Evolutionary conservation across 805 yeast species (phyloP).

Genomic region (Metschnikowia gelsemii): DNA sequence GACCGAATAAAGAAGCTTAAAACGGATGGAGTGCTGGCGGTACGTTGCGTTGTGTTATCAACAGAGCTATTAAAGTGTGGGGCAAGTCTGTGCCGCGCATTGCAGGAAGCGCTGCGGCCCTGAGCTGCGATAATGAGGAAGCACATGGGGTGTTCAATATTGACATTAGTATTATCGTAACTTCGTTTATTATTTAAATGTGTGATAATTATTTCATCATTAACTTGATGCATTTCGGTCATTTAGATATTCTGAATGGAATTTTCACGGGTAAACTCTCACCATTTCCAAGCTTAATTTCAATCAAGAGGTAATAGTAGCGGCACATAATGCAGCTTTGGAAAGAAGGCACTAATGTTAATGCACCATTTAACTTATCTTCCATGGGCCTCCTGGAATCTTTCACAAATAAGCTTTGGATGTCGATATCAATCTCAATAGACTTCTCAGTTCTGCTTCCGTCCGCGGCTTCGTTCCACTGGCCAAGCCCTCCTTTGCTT

Average conservation of each 20-base stretch:
- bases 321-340: constrained; percentile 32
- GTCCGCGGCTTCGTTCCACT: constrained; percentile 11
- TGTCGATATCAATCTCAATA: constrained; percentile 15
- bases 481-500: constrained; percentile 15
- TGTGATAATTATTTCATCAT: not conserved
- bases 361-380: constrained; percentile 19
- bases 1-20: no score
- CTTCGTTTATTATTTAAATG: not conserved
- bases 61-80: not conserved
- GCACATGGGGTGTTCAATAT: no score
- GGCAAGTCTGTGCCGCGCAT: no score
- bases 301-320: constrained; percentile 24
- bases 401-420: constrained; percentile 14
- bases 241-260: constrained; percentile 19
- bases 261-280: constrained; percentile 23
- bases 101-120: no score
- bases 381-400: constrained; percentile 13
- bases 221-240: not conserved
- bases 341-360: constrained; percentile 28
- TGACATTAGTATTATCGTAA: no score
- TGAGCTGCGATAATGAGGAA: no score
- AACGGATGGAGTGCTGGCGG: no score
- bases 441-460: constrained; percentile 5
- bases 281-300: constrained; percentile 22
- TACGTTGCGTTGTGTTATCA: not conserved